phyloP scores from a whole-genome alignment of 805 yeast species.

The Candida nemodendra region DNA sequence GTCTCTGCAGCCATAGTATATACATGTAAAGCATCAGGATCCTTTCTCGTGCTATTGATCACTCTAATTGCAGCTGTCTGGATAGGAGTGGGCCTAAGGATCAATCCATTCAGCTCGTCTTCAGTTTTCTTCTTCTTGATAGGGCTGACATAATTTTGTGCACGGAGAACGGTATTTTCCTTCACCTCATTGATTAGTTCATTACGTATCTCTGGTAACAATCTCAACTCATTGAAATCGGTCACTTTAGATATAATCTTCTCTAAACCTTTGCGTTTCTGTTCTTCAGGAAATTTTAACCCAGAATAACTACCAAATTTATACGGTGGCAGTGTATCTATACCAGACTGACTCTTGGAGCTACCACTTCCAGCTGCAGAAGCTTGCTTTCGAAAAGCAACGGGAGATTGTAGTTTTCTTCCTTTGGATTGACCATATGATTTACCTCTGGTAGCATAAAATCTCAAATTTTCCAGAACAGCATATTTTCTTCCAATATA shows the following conservation, averaged over 20 bases:
- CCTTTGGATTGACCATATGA: conserved; percentile 12
- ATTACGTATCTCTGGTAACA: conserved; percentile 64
- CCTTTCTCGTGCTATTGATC: conserved; percentile 41
- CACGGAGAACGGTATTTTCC: conserved; percentile 40
- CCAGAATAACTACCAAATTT: conserved; percentile 52
- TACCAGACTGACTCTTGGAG: background rate
- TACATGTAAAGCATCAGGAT: conserved; percentile 44
- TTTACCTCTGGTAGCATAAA: conserved; percentile 3
- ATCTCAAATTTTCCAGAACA: too few species aligned
- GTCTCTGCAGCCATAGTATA: conserved; percentile 93
- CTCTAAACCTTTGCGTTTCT: conserved; percentile 33
- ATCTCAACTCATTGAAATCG: conserved; percentile 62
- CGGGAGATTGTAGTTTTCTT: conserved; percentile 6
- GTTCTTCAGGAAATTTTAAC: conserved; percentile 39
- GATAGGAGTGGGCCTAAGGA: conserved; percentile 69
- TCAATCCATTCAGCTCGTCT: conserved; percentile 34
- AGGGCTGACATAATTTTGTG: conserved; percentile 32
- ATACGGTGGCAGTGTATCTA: conserved; percentile 27
- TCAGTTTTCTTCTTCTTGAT: conserved; percentile 32
- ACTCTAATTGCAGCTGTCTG: conserved; percentile 74
- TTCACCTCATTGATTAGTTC: conserved; percentile 57
- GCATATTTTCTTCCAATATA: too few species aligned
- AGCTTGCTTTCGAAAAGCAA: background rate
- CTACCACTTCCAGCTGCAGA: background rate
- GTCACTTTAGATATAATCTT: conserved; percentile 51